Conservation (phyloP, 257 asterid genomes). For the Fraxinus americana region DNA sequence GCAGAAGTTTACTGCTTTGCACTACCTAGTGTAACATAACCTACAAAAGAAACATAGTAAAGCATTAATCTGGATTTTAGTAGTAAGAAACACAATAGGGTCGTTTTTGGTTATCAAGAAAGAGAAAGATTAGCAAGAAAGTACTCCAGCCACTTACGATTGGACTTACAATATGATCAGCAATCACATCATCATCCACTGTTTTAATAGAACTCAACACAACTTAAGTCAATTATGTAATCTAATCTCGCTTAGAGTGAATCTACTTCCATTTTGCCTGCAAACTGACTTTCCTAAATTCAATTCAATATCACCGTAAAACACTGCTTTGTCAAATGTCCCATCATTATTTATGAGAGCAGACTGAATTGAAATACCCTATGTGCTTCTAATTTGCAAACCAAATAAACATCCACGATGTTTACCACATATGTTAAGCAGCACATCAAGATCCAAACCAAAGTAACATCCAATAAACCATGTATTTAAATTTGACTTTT, state of each 20-base stretch:
- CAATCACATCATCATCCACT: slow-evolving; percentile 15
- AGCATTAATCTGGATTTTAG: slow-evolving; percentile 11
- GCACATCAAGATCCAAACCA: slow-evolving; percentile 2
- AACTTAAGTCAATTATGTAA: background rate
- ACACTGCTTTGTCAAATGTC: background rate
- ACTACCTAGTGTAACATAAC: slow-evolving; percentile 35
- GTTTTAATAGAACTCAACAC: background rate
- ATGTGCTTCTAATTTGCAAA: background rate
- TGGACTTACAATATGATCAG: slow-evolving; percentile 5
- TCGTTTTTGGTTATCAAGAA: background rate
- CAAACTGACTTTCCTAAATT: background rate
- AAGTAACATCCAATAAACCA: background rate
- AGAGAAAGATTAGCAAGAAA: background rate
- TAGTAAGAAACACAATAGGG: background rate
- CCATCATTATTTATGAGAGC: background rate
- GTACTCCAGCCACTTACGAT: background rate
- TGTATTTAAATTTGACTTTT: background rate
- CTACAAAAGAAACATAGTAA: slow-evolving; percentile 32
- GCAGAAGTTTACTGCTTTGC: slow-evolving; percentile 17
- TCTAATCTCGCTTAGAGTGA: background rate
- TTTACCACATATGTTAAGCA: background rate
- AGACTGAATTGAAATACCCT: background rate
- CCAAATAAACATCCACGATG: background rate
- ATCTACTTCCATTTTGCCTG: background rate
- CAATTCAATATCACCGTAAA: background rate